Conservation (phyloP, 306 rosid species). For the Fragaria iinumae region DNA sequence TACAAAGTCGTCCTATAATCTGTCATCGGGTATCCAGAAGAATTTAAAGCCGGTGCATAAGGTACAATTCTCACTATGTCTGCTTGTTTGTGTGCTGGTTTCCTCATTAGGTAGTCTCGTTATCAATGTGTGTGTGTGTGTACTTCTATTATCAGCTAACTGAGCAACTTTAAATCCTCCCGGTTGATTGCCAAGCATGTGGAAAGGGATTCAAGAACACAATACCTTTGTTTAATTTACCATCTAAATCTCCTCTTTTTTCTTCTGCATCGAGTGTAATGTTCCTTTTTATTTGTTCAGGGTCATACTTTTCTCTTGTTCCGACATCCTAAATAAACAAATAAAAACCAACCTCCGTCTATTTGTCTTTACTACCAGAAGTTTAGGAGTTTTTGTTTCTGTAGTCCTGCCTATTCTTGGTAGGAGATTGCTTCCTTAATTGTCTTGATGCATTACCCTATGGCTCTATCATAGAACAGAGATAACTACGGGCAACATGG, state of each 20-base stretch:
- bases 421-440: too few relatives aligned
- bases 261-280: neutral
- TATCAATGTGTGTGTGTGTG: neutral
- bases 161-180: slow-evolving; percentile 1
- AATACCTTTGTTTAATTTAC: neutral
- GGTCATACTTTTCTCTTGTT: neutral
- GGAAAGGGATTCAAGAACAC: neutral
- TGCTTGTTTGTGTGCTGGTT: neutral
- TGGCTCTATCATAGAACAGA: too few relatives aligned
- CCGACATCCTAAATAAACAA: neutral
- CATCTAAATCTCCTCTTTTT: neutral
- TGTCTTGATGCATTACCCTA: too few relatives aligned
- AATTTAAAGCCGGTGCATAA: slow-evolving; percentile 15
- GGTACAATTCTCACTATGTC: neutral
- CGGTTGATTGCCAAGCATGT: slow-evolving; percentile 6
- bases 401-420: too few relatives aligned
- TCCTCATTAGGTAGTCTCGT: neutral
- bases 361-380: too few relatives aligned
- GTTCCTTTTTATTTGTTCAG: neutral
- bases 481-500: too few relatives aligned
- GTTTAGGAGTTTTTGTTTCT: too few relatives aligned
- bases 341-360: too few relatives aligned
- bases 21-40: neutral
- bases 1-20: neutral
- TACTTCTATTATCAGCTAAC: neutral